Base-by-base conservation (phyloP, 345 rosid species). In the Hypericum androsaemum region DNA sequence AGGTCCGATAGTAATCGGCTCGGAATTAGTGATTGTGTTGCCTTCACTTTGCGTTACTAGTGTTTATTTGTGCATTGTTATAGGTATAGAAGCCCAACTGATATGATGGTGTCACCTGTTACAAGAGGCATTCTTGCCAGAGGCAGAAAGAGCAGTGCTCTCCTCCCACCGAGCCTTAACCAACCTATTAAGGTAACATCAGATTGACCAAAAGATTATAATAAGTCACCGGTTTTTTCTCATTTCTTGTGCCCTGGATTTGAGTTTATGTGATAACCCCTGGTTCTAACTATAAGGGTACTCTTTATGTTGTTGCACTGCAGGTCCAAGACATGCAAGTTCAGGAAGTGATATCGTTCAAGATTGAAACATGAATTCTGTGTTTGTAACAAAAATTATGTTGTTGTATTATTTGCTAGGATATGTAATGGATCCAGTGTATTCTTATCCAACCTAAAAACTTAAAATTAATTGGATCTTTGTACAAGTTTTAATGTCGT, bases 81-180 rank as follows among this genome's bases (percentile, higher is more conserved):
- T 53, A 88, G 97, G 74, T 81, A 86, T 47, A 68, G 78, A 52
- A 89, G 95, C 58, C 97, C 95, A 11, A 89, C 97, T 10, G 96
- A 86, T 62, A 75, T 83, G 39, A 82, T 89, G 80, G 67, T 89
- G 67, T 89, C 96, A 15, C 96, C 95, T 1, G 59, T 84, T 53
- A 77, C 96, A 0, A 79, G 77, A 74, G 95, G 87, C 54, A 68
- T 89, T 61, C 84, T 86, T 8, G 95, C 88, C 3, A 72, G 97
- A 68, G 76, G 64, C 75, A 72, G 82, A 67, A 83, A 72, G 65
- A 68, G 66, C 8, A 64, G 67, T 57, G 64, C 67, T 32, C 79
- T 80, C 58, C 56, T 83, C 60, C 92, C 95, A 7, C 89, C 95
- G 5, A 77, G 72, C 51, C 63, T 74, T 16, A 76, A 72, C 64